Conservation (phyloP, 2,329 filamentous ascomycete species). For the Fusarium clavum region DNA sequence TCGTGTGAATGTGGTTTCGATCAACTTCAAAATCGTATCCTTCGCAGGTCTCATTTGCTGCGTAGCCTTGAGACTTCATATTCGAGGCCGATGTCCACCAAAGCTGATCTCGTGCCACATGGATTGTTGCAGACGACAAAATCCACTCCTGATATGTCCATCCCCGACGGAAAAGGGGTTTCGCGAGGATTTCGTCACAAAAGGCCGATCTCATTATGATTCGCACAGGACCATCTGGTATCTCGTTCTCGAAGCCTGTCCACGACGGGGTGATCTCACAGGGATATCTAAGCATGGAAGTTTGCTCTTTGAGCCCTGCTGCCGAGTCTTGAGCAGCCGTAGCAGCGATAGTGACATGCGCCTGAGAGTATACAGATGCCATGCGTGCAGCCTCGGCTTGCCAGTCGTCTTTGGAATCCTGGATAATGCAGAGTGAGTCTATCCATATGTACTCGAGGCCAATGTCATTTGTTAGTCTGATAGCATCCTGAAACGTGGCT, state of each 20-base stretch:
- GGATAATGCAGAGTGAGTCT: slow-evolving; percentile 37
- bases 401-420: slow-evolving; percentile 39
- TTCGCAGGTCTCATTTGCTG: slow-evolving; percentile 34
- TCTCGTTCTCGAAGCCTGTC: slow-evolving; percentile 21
- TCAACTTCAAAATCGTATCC: slow-evolving; percentile 23
- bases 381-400: slow-evolving; percentile 30
- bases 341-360: slow-evolving; percentile 31
- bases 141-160: slow-evolving; percentile 40
- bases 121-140: slow-evolving; percentile 30
- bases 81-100: slow-evolving; percentile 33
- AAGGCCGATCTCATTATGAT: slow-evolving; percentile 27
- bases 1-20: slow-evolving; percentile 1
- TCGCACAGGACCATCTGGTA: slow-evolving; percentile 15
- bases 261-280: slow-evolving; percentile 28
- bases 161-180: slow-evolving; percentile 31
- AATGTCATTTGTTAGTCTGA: slow-evolving; percentile 13
- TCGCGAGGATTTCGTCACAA: slow-evolving; percentile 30
- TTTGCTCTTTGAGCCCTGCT: slow-evolving; percentile 20
- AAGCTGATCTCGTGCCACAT: slow-evolving; percentile 33
- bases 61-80: slow-evolving; percentile 25
- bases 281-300: slow-evolving; percentile 24
- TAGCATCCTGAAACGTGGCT: slow-evolving; percentile 32
- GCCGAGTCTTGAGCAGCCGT: slow-evolving; percentile 30
- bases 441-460: slow-evolving; percentile 35
- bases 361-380: slow-evolving; percentile 36